Evolutionary conservation across 495 filamentous ascomycete species (phyloP).

Genomic region (Margaritispora aquatica): DNA sequence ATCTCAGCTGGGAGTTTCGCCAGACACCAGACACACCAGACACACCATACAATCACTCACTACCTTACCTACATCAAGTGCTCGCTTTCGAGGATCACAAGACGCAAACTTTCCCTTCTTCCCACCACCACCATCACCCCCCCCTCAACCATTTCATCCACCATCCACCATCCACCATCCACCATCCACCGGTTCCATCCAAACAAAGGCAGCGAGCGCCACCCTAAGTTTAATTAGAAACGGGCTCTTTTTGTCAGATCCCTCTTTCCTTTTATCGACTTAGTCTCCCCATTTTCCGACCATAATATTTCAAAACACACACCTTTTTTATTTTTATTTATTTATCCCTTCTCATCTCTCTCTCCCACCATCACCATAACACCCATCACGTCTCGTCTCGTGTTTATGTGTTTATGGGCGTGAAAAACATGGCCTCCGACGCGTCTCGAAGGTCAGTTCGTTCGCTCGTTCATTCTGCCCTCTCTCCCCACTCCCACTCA

Average conservation of each 20-base stretch:
- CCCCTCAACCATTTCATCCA: no score
- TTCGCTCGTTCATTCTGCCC: not conserved
- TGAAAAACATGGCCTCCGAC: conserved; percentile 10
- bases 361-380: not conserved
- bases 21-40: no score
- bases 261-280: not conserved
- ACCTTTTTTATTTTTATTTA: no score
- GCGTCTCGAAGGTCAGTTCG: conserved; percentile 17
- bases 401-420: not conserved
- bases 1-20: no score
- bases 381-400: not conserved
- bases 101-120: not conserved
- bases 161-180: no score
- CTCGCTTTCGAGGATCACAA: not conserved
- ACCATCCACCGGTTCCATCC: no score
- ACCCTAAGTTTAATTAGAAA: not conserved
- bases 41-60: no score
- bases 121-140: no score
- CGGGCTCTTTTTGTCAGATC: not conserved
- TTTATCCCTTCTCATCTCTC: not conserved
- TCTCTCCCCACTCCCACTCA: not conserved
- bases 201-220: not conserved
- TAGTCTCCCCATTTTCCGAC: no score
- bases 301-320: no score
- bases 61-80: not conserved